Evolutionary conservation across 176 grass and related monocot genomes (phyloP), one percentile per base, ranked within the genome.

Genomic region (Triticum dicoccoides): DNA sequence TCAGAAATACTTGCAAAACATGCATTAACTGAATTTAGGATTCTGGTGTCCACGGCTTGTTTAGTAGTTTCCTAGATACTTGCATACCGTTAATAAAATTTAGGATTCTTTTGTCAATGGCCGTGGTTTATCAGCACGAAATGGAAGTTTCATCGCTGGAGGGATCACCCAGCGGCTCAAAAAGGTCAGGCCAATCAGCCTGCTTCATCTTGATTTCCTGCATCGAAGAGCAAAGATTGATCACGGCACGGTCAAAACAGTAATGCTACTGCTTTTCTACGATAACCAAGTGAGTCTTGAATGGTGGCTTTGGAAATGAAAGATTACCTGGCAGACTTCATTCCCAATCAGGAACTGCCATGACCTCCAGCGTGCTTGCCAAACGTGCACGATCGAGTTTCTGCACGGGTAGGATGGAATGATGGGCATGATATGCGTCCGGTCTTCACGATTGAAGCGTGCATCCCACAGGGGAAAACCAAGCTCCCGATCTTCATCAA

Each of bases 401-500:
- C 95, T 98, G 72, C 93, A 95, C 1, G 95, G 95, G 84, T 98
- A 98, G 8, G 93, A 93, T 25, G 95, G 95, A 79, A 98, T 98
- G 69, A 98, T 98, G n/a, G 95, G 95, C 95, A 98, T 98, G 71
- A 90, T 85, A 77, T 98, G 93, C 54, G 33, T 81, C 62, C 75
- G 85, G 64, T 98, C 95, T 56, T 91, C 84, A 85, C 61, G 91
- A 84, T 91, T 88, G 77, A 92, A 95, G 6, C 91, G 91, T 85
- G 93, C 89, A 84, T 98, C 89, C 95, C 95, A 98, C 21, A 95
- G 83, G 7, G 93, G 86, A 54, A 98, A 98, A 71, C 87, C 91
- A 83, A 90, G 71, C 38, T 95, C 93, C 74, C 61, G 1, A 62
- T 98, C 88, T 80, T 95, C 91, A n/a, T 98, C 83, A 56, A 98